Conservation (phyloP, 164 flowering plant genomes). For the Umbellularia californica region DNA sequence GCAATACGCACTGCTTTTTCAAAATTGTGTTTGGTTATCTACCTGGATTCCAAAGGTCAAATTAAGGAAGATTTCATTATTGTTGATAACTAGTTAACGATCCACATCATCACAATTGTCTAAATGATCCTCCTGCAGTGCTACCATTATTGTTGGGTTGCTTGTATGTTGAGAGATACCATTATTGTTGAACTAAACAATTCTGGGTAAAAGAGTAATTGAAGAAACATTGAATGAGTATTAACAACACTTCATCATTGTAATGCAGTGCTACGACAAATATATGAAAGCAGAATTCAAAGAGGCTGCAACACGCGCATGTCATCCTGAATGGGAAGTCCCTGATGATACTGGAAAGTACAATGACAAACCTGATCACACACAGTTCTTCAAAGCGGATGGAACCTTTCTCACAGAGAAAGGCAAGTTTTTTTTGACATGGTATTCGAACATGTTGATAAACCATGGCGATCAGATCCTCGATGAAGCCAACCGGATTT, state of each 20-base stretch:
- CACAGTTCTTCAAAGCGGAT: constrained; percentile 54
- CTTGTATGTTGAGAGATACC: too few species aligned
- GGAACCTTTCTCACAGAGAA: constrained; percentile 61
- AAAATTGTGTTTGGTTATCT: too few species aligned
- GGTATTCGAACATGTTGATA: constrained; percentile 75
- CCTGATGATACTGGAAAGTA: constrained; percentile 78
- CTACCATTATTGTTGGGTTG: too few species aligned
- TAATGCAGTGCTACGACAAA: constrained; percentile 75
- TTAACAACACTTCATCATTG: neutral
- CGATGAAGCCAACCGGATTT: constrained; percentile 68
- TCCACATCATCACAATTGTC: too few species aligned
- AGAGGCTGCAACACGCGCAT: constrained; percentile 47
- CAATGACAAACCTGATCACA: constrained; percentile 63
- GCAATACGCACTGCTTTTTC: too few species aligned
- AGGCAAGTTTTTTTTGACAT: constrained; percentile 83
- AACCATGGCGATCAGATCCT: constrained; percentile 83
- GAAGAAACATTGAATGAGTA: neutral
- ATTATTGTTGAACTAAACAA: too few species aligned
- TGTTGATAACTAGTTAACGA: too few species aligned
- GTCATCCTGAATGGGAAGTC: constrained; percentile 74
- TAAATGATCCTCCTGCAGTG: too few species aligned
- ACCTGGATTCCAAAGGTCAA: too few species aligned
- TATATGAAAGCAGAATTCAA: constrained; percentile 58
- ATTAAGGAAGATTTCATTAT: too few species aligned
- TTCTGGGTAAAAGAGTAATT: too few species aligned